These are phyloP conservation scores for Tolypocladium pustulatum DNA, from an alignment of 2,329 filamentous ascomycete genomes.

Conservation along the genomic window DNA sequence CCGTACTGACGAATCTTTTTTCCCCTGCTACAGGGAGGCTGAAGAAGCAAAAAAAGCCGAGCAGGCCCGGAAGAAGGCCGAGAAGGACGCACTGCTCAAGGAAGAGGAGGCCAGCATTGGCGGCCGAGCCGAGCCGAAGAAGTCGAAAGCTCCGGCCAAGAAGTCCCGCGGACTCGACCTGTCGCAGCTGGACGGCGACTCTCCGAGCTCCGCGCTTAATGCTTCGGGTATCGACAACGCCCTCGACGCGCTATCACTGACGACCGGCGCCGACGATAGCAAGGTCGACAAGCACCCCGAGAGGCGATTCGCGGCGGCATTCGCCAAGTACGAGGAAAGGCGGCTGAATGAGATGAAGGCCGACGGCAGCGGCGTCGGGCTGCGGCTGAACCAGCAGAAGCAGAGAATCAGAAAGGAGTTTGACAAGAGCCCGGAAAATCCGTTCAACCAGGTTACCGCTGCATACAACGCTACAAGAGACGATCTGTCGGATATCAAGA, in stretches of 20 bases:
- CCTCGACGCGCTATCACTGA: constrained; percentile 71
- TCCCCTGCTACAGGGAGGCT: constrained; percentile 18
- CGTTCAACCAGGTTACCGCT: constrained; percentile 77
- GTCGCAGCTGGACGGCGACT: constrained; percentile 59
- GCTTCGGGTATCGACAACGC: constrained; percentile 89
- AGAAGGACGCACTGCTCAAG: constrained; percentile 70
- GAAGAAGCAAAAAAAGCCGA: constrained; percentile 61
- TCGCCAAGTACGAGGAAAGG: constrained; percentile 69
- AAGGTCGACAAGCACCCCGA: constrained; percentile 88
- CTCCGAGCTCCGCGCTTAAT: constrained; percentile 52
- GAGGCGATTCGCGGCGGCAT: constrained; percentile 77
- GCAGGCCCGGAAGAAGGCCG: constrained; percentile 84
- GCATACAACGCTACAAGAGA: constrained; percentile 69
- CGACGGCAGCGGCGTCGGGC: constrained; percentile 60
- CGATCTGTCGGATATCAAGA: constrained; percentile 57
- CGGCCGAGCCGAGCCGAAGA: constrained; percentile 52
- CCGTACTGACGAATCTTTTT: not conserved
- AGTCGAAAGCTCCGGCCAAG: constrained; percentile 56
- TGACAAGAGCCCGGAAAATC: constrained; percentile 88
- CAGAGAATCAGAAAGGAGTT: constrained; percentile 85
- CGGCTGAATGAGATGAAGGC: constrained; percentile 75
- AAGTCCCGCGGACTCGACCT: constrained; percentile 66
- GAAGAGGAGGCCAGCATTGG: constrained; percentile 66
- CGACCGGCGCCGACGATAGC: constrained; percentile 38
- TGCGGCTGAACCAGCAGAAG: constrained; percentile 75